Base-by-base conservation (phyloP, 202 grass and related monocot genomes). In the Miscanthus sacchariflorus region DNA sequence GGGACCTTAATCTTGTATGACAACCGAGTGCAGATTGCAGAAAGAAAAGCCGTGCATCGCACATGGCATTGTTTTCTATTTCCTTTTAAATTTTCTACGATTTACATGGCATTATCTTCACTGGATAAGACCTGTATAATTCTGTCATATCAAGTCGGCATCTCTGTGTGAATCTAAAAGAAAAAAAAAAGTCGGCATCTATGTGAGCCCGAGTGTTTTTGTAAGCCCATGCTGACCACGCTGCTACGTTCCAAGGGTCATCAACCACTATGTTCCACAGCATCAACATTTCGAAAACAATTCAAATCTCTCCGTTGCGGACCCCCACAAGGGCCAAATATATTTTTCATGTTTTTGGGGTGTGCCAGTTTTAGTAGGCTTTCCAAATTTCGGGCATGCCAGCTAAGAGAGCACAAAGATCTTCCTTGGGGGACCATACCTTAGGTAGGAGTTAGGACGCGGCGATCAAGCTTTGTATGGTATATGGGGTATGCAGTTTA, bases 151-250 rank as follows among this genome's bases (percentile, higher is more conserved):
- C 70, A 70, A 28, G 64, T 85, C 90, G 28, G 39, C 71, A 44
- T 88, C 76, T 5, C 5, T 18, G 36, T 48, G 85, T 17, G 48
- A 14, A 2, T 15, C 1, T 1, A 50, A 50, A 50, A 50, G 14
- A 50, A 11, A 33, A 33, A 33, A 33, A 33, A 33, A 52, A n/a
- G 71, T 85, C 90, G 27, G 39, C 71, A 44, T 88, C 85, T 3
- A 4, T 23, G 27, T 49, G 85, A 85, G 23, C 52, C 76, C 40
- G 49, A 81, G 63, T 72, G 77, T 33, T 66, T 85, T 85, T 88
- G 81, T 88, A 81, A 69, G 65, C 82, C 39, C 63, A 91, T 81
- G 81, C 39, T 72, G 90, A 88, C 86, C 81, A 77, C 19, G 30
- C 28, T 85, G 77, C 86, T 72, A 91, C 25, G 18, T 64, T 81